phyloP scores from a whole-genome alignment of 306 rosid genomes.

The Vigna reflexopilosa region DNA sequence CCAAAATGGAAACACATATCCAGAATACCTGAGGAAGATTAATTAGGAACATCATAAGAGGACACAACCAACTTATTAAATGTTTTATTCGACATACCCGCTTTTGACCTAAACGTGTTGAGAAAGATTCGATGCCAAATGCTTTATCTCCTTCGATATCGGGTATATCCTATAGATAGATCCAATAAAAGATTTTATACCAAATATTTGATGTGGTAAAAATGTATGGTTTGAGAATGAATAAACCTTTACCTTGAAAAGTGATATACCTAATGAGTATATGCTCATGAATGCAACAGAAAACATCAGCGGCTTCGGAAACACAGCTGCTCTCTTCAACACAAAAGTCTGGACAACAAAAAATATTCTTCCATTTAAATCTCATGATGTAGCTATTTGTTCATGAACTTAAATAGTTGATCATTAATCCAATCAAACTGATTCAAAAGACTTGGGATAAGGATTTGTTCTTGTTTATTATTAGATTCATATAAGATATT shows the following conservation, averaged over 20 bases:
- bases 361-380: no score
- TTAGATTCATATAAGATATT: background rate
- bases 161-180: conserved; percentile 72
- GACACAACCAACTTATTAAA: background rate
- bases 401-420: background rate
- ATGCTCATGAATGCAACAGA: background rate
- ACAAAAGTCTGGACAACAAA: background rate
- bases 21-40: background rate
- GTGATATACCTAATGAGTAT: background rate
- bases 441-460: background rate
- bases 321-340: background rate
- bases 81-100: conserved; percentile 45
- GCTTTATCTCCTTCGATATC: conserved; percentile 82
- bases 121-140: conserved; percentile 65
- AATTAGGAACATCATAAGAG: background rate
- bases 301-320: background rate
- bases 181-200: background rate
- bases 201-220: background rate
- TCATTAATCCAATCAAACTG: background rate
- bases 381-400: no score
- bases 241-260: background rate
- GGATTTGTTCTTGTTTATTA: background rate
- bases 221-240: background rate
- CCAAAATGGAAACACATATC: background rate
- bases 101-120: conserved; percentile 72